Percentiles rank a stretch among this genome's conserved stretches.
phyloP scores from a whole-genome alignment of 1,284 basidiomycete genomes.

The Vanrija humicola region DNA sequence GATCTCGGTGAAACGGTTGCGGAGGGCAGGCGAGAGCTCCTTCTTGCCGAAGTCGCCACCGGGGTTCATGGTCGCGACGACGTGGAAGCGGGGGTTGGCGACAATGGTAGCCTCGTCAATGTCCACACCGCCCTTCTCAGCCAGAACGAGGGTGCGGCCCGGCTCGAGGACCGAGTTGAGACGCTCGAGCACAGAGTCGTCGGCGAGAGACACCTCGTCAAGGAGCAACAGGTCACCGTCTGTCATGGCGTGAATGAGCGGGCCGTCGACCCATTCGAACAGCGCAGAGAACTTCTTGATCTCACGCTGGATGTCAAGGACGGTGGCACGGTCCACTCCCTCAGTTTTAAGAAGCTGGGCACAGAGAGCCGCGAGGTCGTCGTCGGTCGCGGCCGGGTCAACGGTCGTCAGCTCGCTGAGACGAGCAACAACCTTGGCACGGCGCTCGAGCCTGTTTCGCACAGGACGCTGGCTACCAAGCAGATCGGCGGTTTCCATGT shows the following conservation, averaged over 20 bases:
- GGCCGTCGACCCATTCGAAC: conserved; percentile 96
- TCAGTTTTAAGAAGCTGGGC: conserved; percentile 8
- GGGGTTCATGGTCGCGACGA: conserved; percentile 98
- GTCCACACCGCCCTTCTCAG: conserved; percentile 81
- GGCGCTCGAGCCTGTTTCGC: conserved; percentile 65
- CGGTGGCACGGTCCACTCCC: conserved; percentile 11
- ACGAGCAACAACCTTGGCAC: conserved; percentile 40
- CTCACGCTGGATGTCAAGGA: conserved; percentile 22
- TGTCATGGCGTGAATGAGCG: conserved; percentile 87
- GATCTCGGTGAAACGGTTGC: conserved; percentile 98
- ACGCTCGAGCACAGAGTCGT: conserved; percentile 96
- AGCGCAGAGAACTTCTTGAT: conserved; percentile 61
- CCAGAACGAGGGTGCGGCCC: conserved; percentile 81
- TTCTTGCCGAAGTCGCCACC: conserved; percentile 99
- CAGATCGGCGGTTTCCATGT: conserved; percentile 97
- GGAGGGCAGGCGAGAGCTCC: conserved; percentile 91
- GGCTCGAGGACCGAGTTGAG: conserved; percentile 96
- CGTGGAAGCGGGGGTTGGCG: conserved; percentile 70
- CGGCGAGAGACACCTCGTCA: conserved; percentile 96
- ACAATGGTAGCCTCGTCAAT: conserved; percentile 64
- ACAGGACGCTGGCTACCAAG: conserved; percentile 91
- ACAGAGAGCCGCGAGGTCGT: conserved; percentile 20
- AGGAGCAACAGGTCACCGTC: conserved; percentile 81
- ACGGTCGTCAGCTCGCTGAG: conserved; percentile 35
- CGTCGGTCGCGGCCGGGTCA: conserved; percentile 19